A percentile compares a stretch with the other conserved stretches of the same genome.
Evolutionary conservation across 495 filamentous ascomycete species (phyloP).

Genomic region (Neurospora cerealis): DNA sequence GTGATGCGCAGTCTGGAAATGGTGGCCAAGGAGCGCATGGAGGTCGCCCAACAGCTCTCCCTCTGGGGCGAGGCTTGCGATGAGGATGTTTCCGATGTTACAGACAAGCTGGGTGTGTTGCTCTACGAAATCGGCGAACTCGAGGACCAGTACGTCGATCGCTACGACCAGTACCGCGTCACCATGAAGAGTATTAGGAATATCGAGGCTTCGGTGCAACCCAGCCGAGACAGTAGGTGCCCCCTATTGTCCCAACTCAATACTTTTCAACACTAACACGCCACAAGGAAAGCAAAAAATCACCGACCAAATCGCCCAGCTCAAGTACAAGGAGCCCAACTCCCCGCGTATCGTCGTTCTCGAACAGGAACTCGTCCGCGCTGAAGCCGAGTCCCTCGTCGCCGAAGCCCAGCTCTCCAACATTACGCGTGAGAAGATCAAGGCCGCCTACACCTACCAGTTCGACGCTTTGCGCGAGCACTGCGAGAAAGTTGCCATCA

Average conservation of each 20-base stretch:
- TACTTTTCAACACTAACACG: constrained; percentile 1
- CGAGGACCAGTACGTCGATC: constrained; percentile 95
- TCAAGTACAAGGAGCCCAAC: constrained; percentile 99
- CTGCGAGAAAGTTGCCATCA: constrained; percentile 96
- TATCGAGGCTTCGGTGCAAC: constrained; percentile 96
- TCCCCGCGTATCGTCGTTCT: constrained; percentile 94
- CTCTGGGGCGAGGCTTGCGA: constrained; percentile 96
- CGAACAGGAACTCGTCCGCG: constrained; percentile 96
- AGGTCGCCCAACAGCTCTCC: constrained; percentile 97
- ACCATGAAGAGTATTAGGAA: constrained; percentile 99
- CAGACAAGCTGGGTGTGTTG: constrained; percentile 94
- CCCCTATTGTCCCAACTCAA: not conserved
- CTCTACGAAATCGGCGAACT: constrained; percentile 98
- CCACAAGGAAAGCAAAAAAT: constrained; percentile 93
- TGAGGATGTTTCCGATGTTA: constrained; percentile 97
- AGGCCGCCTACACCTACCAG: constrained; percentile 95
- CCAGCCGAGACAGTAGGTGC: constrained; percentile 83
- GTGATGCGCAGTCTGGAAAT: constrained; percentile 97
- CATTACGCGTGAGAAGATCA: constrained; percentile 98
- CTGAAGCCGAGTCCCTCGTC: constrained; percentile 94
- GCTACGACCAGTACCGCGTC: constrained; percentile 97
- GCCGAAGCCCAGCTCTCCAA: constrained; percentile 97
- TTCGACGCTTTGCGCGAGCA: constrained; percentile 97
- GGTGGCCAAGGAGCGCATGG: constrained; percentile 92
- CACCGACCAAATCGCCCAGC: constrained; percentile 94